Evolutionary conservation across 2,329 filamentous ascomycete species (phyloP), one percentile per base, ranked within the genome.

Genomic region (Fusarium nelsonii): DNA sequence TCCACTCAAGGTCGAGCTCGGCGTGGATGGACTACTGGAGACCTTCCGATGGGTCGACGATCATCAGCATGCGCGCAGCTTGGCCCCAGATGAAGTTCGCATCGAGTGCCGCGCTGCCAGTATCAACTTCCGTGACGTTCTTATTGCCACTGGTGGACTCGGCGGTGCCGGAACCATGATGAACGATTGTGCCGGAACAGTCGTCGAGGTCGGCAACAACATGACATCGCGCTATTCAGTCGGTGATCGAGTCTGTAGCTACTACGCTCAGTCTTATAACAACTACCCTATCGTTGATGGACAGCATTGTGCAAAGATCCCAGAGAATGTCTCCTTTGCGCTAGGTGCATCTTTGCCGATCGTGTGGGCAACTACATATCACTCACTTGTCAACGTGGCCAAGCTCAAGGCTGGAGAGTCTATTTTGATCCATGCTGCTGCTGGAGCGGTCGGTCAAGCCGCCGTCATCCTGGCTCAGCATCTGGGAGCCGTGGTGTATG

Each of bases 51-150:
- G 53, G 53, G 53, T 37, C 7, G 53, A 57, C 28, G 33, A 57
- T 15, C 44, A 36, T 11, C 34, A 57, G 6, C 34, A 28, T 40
- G 16, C 28, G 6, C 34, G 53, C 36, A 40, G 28, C 23, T 44
- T 57, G 12, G 44, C 37, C 15, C 53, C 53, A 12, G 53, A 57
- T 28, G 37, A 30, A 15, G 41, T 57, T 18, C 37, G 53, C 16
- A 23, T 54, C 7, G 30, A 54, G 32, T 34, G 32, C 14, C 34
- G 51, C 12, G 51, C 51, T 28, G 51, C 51, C 58, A 69, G 77
- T 15, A 68, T 80, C 50, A 78, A 79, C 63, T 79, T 80, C 68
- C 77, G 77, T 41, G 78, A 81, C 40, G 75, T 80, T 6, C 72
- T 79, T 3, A 74, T 80, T 20, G 75, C 78, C 3, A 60, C 78